Evolutionary conservation across 176 grass and related monocot genomes (phyloP).

Genomic region (Musa troglodytarum): DNA sequence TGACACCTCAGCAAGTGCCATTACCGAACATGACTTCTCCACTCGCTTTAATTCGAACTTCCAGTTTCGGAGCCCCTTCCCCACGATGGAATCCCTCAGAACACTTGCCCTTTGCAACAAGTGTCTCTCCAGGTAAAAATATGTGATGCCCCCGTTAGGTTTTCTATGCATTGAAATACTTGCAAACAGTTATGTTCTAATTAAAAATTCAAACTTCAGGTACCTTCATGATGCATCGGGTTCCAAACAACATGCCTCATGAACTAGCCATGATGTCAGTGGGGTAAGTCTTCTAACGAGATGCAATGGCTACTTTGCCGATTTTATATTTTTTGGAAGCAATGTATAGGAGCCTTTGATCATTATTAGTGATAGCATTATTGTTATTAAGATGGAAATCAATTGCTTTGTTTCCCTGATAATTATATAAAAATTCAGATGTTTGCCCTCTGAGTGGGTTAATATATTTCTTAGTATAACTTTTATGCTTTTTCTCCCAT

Average conservation of each 20-base stretch:
- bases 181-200: background rate
- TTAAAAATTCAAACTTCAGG: slow-evolving; percentile 32
- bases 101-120: slow-evolving; percentile 43
- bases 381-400: too few species aligned
- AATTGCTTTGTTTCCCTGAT: too few species aligned
- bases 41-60: slow-evolving; percentile 37
- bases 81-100: slow-evolving; percentile 33
- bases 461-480: background rate
- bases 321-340: background rate
- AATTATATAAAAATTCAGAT: too few species aligned
- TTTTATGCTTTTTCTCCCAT: background rate
- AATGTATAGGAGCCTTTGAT: background rate
- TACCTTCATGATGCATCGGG: slow-evolving; percentile 64
- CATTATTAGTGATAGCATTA: too few species aligned
- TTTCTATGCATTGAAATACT: background rate
- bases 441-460: too few species aligned
- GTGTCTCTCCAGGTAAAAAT: slow-evolving; percentile 55
- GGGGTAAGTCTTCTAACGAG: slow-evolving; percentile 16
- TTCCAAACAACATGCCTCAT: slow-evolving; percentile 40
- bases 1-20: slow-evolving; percentile 29
- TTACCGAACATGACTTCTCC: slow-evolving; percentile 28
- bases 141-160: slow-evolving; percentile 23
- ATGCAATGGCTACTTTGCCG: too few species aligned
- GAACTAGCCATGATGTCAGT: slow-evolving; percentile 49
- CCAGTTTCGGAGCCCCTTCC: slow-evolving; percentile 44